Conservation (phyloP, 495 filamentous ascomycete species). For the Podospora australis region DNA sequence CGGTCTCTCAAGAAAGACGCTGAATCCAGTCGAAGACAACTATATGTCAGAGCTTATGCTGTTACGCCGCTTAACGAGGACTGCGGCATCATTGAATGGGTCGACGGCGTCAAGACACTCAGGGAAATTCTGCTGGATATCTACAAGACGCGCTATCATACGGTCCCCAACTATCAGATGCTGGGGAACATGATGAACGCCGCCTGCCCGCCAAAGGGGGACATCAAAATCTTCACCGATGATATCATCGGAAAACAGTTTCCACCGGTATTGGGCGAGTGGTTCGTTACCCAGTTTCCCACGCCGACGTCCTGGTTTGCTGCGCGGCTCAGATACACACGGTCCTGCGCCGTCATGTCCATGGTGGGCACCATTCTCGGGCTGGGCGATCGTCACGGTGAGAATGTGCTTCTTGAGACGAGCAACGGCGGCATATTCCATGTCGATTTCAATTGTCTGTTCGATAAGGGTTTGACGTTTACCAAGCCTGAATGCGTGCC, state of each 20-base stretch:
- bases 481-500: conserved; percentile 91
- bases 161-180: conserved; percentile 41
- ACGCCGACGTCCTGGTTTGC: conserved; percentile 88
- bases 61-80: conserved; percentile 97
- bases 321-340: conserved; percentile 82
- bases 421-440: conserved; percentile 90
- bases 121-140: conserved; percentile 81
- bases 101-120: conserved; percentile 90
- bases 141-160: conserved; percentile 64
- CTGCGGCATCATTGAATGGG: conserved; percentile 97
- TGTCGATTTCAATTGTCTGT: conserved; percentile 99
- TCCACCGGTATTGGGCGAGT: conserved; percentile 78
- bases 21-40: conserved; percentile 73
- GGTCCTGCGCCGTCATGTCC: conserved; percentile 93
- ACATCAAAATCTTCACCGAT: conserved; percentile 62
- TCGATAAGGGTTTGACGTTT: conserved; percentile 96
- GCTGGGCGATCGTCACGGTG: conserved; percentile 94
- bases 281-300: conserved; percentile 93
- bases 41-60: conserved; percentile 91
- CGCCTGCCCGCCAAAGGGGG: conserved; percentile 32
- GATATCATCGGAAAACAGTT: conserved; percentile 60
- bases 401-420: conserved; percentile 95
- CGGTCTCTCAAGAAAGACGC: conserved; percentile 83
- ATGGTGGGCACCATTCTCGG: conserved; percentile 95
- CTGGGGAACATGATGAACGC: conserved; percentile 45